Conservation (phyloP, 2,329 filamentous ascomycete genomes). For the Neoarthrinium moseri region DNA sequence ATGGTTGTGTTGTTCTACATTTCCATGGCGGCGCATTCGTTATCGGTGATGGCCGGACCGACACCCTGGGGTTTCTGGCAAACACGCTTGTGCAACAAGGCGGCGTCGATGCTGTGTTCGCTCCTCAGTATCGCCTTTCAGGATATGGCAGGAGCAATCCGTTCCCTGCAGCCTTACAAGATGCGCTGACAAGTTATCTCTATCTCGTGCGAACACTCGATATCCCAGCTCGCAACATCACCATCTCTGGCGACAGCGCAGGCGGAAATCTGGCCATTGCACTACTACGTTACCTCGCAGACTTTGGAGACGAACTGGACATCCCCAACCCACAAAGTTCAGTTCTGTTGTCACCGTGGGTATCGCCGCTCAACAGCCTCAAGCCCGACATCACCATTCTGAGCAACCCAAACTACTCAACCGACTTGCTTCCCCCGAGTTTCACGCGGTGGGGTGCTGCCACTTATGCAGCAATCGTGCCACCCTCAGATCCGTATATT, state of each 20-base stretch:
- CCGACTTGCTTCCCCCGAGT: slow-evolving; percentile 36
- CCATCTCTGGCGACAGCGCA: slow-evolving; percentile 44
- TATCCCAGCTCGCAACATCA: slow-evolving; percentile 35
- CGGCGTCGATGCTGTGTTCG: slow-evolving; percentile 33
- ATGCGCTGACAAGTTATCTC: slow-evolving; percentile 39
- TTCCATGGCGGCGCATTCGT: slow-evolving; percentile 27
- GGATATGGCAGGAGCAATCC: slow-evolving; percentile 31
- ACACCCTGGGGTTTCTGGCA: slow-evolving; percentile 7
- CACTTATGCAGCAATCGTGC: slow-evolving; percentile 22
- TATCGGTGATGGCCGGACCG: slow-evolving; percentile 18
- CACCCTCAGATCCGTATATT: slow-evolving; percentile 14
- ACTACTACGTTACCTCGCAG: slow-evolving; percentile 41
- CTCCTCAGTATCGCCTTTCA: slow-evolving; percentile 44
- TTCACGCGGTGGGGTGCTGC: slow-evolving; percentile 39
- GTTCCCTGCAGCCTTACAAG: slow-evolving; percentile 46
- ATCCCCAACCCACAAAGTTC: slow-evolving; percentile 34
- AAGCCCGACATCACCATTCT: slow-evolving; percentile 17
- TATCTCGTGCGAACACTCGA: slow-evolving; percentile 37
- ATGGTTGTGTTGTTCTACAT: slow-evolving; percentile 18
- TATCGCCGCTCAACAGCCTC: slow-evolving; percentile 11
- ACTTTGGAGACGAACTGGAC: slow-evolving; percentile 30
- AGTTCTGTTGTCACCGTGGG: slow-evolving; percentile 29
- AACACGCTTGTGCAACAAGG: slow-evolving; percentile 22
- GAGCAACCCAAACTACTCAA: slow-evolving; percentile 11
- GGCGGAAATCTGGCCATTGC: slow-evolving; percentile 41